Conservation (phyloP, 2,329 filamentous ascomycete species). For the Arthroderma sp. region DNA sequence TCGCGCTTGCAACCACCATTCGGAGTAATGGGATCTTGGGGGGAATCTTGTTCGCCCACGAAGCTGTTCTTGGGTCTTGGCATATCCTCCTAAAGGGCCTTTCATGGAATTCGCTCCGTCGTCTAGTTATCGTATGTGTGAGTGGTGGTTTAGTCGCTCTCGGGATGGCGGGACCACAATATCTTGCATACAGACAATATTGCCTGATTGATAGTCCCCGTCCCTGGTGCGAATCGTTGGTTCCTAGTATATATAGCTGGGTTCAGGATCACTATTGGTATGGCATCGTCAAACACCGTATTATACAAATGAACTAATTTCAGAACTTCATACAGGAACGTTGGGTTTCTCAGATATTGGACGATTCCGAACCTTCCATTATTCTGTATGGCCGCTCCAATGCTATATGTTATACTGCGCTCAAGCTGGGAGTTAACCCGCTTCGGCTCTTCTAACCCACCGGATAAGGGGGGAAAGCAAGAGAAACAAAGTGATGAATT, state of each 20-base stretch:
- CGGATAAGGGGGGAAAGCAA: conserved; percentile 6
- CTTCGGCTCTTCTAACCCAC: neutral
- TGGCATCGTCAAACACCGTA: conserved; percentile 17
- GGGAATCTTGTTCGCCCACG: conserved; percentile 60
- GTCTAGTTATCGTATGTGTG: conserved; percentile 45
- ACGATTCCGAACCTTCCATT: conserved; percentile 71
- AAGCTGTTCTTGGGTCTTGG: conserved; percentile 35
- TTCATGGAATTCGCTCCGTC: conserved; percentile 32
- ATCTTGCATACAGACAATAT: conserved; percentile 58
- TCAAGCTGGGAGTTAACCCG: conserved; percentile 34
- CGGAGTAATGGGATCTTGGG: conserved; percentile 80
- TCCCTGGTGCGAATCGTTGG: conserved; percentile 59
- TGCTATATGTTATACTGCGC: conserved; percentile 52
- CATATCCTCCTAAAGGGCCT: conserved; percentile 28
- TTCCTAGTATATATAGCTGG: conserved; percentile 83
- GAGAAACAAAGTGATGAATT: neutral
- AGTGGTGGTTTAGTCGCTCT: conserved; percentile 55
- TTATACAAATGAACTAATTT: too few species aligned
- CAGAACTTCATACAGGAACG: conserved; percentile 47
- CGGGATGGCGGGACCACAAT: conserved; percentile 61
- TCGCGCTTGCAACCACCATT: conserved; percentile 60
- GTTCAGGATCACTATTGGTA: conserved; percentile 88
- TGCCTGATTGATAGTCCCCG: conserved; percentile 40
- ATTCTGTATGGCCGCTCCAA: conserved; percentile 70
- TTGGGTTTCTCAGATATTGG: conserved; percentile 85